Evolutionary conservation across 192 early-diverging fungal genomes (phyloP), one percentile per base, ranked within the genome.

Genomic region (Globomyces pollinis-pini): DNA sequence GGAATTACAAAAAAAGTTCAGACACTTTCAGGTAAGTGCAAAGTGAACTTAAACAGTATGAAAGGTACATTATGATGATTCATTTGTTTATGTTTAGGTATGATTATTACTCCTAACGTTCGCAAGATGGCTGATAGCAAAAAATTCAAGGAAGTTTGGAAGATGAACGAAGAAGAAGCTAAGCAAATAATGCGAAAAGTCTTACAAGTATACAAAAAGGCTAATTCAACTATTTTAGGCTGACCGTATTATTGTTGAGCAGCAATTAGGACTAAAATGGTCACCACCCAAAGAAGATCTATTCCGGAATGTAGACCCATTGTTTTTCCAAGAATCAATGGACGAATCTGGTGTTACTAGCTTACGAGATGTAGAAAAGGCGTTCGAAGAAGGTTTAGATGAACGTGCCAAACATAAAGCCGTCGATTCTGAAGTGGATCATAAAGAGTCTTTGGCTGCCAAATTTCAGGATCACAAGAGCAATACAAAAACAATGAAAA

Each of bases 1-100:
- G 67, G 80, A 80, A 42, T 62, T 83, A 18, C 78, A 81, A 65
- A 83, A 83, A 38, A 83, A 83, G 59, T 83, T 78, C 54, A 53
- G 71, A 20, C 78, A 80, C 42, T 83, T 83, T 41, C 73, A 78
- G 44, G n/a, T n/a, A n/a, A n/a, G n/a, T n/a, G n/a, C n/a, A n/a
- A n/a, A n/a, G n/a, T n/a, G n/a, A n/a, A n/a, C n/a, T n/a, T n/a
- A n/a, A n/a, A n/a, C n/a, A n/a, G n/a, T n/a, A n/a, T n/a, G n/a
- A n/a, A n/a, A n/a, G n/a, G n/a, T n/a, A n/a, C n/a, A n/a, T n/a
- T n/a, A n/a, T n/a, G n/a, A n/a, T n/a, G n/a, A n/a, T n/a, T n/a
- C n/a, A n/a, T n/a, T n/a, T n/a, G n/a, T n/a, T n/a, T n/a, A n/a
- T n/a, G n/a, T n/a, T n/a, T n/a, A n/a, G n/a, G n/a, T n/a, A n/a